Evolutionary conservation across 2,329 filamentous ascomycete genomes (phyloP).

Genomic region (Colletotrichum echinochloae): DNA sequence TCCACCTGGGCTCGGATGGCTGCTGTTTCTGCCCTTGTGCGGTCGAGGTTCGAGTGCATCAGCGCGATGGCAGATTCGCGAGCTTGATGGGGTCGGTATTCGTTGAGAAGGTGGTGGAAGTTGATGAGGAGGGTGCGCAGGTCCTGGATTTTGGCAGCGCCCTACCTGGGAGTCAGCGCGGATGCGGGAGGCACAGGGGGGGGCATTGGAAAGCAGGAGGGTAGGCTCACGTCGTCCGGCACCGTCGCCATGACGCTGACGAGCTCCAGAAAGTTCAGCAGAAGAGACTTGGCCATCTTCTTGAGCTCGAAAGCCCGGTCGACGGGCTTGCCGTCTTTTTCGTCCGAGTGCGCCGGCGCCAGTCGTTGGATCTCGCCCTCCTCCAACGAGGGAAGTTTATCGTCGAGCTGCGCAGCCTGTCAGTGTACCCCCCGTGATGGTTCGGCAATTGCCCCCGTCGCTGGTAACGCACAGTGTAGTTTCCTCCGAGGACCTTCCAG

Average conservation of each 20-base stretch:
- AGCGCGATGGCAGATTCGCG: conserved; percentile 86
- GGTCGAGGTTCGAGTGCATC: conserved; percentile 87
- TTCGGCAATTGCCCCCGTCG: fast-evolving
- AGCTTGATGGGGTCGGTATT: conserved; percentile 94
- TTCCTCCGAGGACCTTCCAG: conserved; percentile 80
- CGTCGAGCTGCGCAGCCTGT: conserved; percentile 59
- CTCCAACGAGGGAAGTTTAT: conserved; percentile 74
- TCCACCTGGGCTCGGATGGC: conserved; percentile 75
- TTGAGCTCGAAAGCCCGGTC: conserved; percentile 78
- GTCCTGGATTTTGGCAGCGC: conserved; percentile 79
- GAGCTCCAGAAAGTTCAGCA: conserved; percentile 91
- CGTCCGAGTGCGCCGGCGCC: conserved; percentile 52
- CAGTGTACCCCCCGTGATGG: neutral
- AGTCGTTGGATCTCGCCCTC: conserved; percentile 73
- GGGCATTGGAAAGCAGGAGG: neutral
- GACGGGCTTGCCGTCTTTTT: conserved; percentile 66
- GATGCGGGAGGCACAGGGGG: no score
- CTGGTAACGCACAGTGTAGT: conserved; percentile 62
- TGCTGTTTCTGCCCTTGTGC: conserved; percentile 78
- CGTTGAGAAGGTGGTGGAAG: conserved; percentile 92
- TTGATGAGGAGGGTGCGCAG: conserved; percentile 88
- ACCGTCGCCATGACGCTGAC: conserved; percentile 77
- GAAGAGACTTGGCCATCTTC: conserved; percentile 82
- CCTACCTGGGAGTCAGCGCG: conserved; percentile 52
- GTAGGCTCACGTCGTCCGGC: conserved; percentile 63